Evolutionary conservation across 164 flowering plant species (phyloP), one percentile per base, ranked within the genome.

Genomic region (Sedum album): DNA sequence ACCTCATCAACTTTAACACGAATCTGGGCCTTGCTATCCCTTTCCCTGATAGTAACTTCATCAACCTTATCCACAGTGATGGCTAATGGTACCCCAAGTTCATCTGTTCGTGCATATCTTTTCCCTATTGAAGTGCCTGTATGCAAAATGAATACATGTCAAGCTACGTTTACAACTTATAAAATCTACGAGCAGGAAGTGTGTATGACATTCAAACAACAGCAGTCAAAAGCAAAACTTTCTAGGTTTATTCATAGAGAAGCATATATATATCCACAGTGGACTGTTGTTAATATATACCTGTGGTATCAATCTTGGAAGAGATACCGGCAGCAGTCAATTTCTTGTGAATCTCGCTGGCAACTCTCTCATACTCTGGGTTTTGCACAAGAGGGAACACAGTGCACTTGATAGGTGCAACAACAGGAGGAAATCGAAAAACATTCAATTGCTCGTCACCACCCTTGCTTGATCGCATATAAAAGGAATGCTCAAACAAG

Each of bases 121-220:
- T 92, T 92, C 31, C 99, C 97, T 2, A 92, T 95, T 25, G 99
- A 87, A n/a, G 96, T 92, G 33, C 99, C 97, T 88, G 82, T 38
- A 70, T 15, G 65, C 26, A 70, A 28, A 70, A 9, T 11, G 5
- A 6, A 4, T 23, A 63, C 23, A 55, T 55, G 31, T 51, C 10
- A 51, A 57, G 31, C 28, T 49, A 23, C n/a, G 18, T 14, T n/a
- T n/a, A n/a, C n/a, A n/a, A n/a, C n/a, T n/a, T n/a, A n/a, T n/a
- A n/a, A n/a, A n/a, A n/a, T n/a, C n/a, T n/a, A n/a, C n/a, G n/a
- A n/a, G n/a, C n/a, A n/a, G n/a, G n/a, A n/a, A n/a, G n/a, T n/a
- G n/a, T n/a, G 57, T 1, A 23, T n/a, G 26, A 6, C 13, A 23
- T 51, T n/a, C 28, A 51, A 8, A 6, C 57, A 51, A 7, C 28